Percentiles rank a stretch among this genome's conserved stretches.
Conservation (phyloP, 2,329 filamentous ascomycete genomes). For the Alternaria triticina region DNA sequence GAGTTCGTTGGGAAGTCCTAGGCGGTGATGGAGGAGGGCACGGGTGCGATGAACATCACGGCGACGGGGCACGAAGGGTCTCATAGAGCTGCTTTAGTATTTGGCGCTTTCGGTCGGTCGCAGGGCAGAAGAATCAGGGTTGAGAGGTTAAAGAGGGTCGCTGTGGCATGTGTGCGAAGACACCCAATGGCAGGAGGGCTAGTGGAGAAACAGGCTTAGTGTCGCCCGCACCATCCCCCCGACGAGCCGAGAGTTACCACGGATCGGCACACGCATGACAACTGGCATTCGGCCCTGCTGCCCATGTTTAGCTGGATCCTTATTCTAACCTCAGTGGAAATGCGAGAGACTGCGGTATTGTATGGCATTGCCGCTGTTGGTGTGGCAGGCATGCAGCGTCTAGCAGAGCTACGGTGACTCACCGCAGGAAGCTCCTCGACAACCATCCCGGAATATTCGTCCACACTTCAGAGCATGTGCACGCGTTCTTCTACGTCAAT, state of each 20-base stretch:
- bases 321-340: background rate
- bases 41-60: background rate
- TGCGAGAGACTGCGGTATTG: background rate
- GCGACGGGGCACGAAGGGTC: background rate
- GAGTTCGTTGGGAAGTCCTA: constrained; percentile 21
- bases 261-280: constrained; percentile 10
- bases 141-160: constrained; percentile 9
- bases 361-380: too few relatives aligned
- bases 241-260: constrained; percentile 20
- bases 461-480: background rate
- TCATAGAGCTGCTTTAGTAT: background rate
- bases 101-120: constrained; percentile 4
- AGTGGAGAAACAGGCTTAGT: constrained; percentile 16
- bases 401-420: background rate
- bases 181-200: constrained; percentile 13
- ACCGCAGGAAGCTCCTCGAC: background rate
- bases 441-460: background rate
- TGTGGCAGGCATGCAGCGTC: background rate
- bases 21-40: constrained; percentile 10
- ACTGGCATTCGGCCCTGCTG: constrained; percentile 8
- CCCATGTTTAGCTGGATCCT: background rate
- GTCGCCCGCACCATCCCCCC: constrained; percentile 17
- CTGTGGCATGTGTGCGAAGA: constrained; percentile 7
- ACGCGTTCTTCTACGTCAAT: background rate
- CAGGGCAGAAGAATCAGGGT: constrained; percentile 12